Percentiles rank a stretch among this genome's conserved stretches.
These are phyloP conservation scores for Tolypocladium endophyticum DNA, from an alignment of 2,329 filamentous ascomycete species.

Conservation along the genomic window DNA sequence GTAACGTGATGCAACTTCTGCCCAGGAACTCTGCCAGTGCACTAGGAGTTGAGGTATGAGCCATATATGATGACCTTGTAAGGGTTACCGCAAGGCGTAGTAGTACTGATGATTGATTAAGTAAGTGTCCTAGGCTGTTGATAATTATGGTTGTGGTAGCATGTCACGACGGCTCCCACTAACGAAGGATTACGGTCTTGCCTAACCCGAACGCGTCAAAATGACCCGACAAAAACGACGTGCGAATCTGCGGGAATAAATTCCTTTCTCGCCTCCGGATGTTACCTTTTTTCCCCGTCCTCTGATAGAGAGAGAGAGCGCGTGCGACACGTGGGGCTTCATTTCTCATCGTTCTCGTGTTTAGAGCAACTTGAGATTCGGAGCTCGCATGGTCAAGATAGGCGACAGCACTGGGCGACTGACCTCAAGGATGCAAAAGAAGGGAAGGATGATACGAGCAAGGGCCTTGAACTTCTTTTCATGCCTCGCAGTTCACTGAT, in stretches of 20 bases:
- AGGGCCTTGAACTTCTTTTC: not conserved
- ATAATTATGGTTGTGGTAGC: not conserved
- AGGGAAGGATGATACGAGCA: not conserved
- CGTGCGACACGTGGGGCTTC: no score
- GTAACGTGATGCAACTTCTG: not conserved
- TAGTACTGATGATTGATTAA: no score
- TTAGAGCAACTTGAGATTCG: not conserved
- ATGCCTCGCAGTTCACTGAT: not conserved
- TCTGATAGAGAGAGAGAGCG: no score
- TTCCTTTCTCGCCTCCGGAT: not conserved
- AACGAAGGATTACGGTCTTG: not conserved
- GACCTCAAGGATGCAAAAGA: not conserved
- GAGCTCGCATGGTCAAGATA: not conserved
- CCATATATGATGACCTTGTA: not conserved
- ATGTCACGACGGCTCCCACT: not conserved
- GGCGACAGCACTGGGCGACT: not conserved
- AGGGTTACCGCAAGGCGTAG: not conserved
- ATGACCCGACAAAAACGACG: not conserved
- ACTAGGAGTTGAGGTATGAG: not conserved
- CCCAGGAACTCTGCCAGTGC: not conserved
- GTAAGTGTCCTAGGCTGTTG: not conserved
- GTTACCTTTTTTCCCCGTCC: not conserved
- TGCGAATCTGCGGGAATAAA: not conserved
- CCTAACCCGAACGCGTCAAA: not conserved
- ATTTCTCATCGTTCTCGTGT: not conserved